Evolutionary conservation across 1,139 yeast species (phyloP), one percentile per base, ranked within the genome.

Genomic region (Scheffersomyces segobiensis): DNA sequence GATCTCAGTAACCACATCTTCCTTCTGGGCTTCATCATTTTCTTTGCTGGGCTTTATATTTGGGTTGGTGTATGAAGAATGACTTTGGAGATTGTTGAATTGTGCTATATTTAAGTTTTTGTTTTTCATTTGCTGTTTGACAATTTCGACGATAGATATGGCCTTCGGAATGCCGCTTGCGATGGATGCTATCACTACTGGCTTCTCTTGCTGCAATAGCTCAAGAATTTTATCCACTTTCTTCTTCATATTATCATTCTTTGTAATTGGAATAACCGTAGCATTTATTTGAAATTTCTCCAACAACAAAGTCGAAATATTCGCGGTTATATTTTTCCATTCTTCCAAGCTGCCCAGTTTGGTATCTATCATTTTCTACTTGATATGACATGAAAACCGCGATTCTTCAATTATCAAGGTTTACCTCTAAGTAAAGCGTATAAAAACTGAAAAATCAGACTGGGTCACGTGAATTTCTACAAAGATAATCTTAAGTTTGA

Each of bases 131-230:
- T 54, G 46, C 39, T 57, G 59, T 55, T 73, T 74, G 17, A 63
- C 67, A n/a, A 74, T 73, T 56, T 74, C 77, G 17, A 68, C 62
- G 5, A 74, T 64, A 4, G 75, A 65, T 14, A 74, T 63, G 46
- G 70, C 57, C 58, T 74, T 74, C n/a, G 69, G 62, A 4, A 73
- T 65, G 1, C 68, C 64, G 14, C 57, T 63, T 1, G 76, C 63
- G 32, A 59, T 63, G 49, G 68, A 65, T 1, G 62, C 60, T 24
- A 73, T 48, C 26, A 72, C 46, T 12, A 67, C 59, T 1, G 59
- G 51, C 24, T 57, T 56, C 5, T 58, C 56, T 14, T 58, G 50
- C 5, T 55, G 52, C 3, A 68, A 52, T 18, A 32, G 53, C 12
- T 57, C 56, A 49, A 62, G 53, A 4, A 71, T 62, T 50, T 65